Evolutionary conservation across 352 stramenopile genomes (phyloP).

Genomic region (Phytophthora meadii): DNA sequence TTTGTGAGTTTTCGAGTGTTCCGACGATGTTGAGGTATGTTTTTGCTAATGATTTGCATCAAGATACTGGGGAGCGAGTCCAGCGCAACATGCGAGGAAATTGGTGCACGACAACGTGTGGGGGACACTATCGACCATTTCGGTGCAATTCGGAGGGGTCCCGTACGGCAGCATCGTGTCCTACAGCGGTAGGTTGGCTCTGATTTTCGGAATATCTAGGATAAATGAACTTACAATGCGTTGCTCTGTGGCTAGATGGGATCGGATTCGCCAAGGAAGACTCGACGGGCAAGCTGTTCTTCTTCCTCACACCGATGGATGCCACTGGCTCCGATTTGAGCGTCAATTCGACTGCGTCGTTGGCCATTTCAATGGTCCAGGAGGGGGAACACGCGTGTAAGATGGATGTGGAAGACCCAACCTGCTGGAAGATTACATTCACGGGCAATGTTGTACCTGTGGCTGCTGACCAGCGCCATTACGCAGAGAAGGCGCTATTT

Average conservation of each 20-base stretch:
- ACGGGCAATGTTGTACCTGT: slow-evolving; percentile 63
- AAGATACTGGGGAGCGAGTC: slow-evolving; percentile 28
- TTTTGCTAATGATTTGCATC: neutral
- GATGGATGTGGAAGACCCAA: slow-evolving; percentile 75
- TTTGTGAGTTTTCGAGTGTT: slow-evolving; percentile 14
- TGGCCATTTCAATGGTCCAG: slow-evolving; percentile 72
- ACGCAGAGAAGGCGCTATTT: slow-evolving; percentile 68
- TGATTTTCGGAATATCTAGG: no score
- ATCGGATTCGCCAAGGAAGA: slow-evolving; percentile 53
- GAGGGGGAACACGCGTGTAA: slow-evolving; percentile 58
- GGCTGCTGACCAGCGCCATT: slow-evolving; percentile 41
- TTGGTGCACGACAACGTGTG: slow-evolving; percentile 75
- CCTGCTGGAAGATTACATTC: slow-evolving; percentile 74
- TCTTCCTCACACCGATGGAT: slow-evolving; percentile 75
- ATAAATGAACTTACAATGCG: neutral
- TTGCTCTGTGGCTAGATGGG: slow-evolving; percentile 47
- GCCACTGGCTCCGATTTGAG: slow-evolving; percentile 53
- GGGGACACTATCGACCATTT: slow-evolving; percentile 71
- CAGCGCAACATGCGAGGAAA: slow-evolving; percentile 58
- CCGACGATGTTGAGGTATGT: neutral
- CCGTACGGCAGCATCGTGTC: slow-evolving; percentile 67
- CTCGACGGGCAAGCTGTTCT: slow-evolving; percentile 71
- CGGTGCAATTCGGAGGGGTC: slow-evolving; percentile 58
- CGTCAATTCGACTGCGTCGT: slow-evolving; percentile 57
- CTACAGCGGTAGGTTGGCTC: slow-evolving; percentile 61